Percentiles rank a stretch among this genome's conserved stretches.
Conservation (phyloP, 1,284 basidiomycete species). For the Agaricales sp. region DNA sequence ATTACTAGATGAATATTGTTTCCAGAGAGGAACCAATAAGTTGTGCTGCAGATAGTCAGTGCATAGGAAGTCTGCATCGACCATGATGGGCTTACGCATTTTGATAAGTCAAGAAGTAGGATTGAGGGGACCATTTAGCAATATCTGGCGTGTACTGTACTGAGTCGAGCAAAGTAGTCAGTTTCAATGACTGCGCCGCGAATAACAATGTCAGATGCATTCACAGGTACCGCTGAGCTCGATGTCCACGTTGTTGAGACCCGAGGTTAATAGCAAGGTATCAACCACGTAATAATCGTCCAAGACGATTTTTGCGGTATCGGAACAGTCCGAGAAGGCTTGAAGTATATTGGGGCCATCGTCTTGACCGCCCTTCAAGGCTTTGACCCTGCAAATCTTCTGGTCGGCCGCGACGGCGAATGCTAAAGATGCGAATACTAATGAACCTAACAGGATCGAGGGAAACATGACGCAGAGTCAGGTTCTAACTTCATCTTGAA, state of each 20-base stretch:
- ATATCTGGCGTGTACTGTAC: slow-evolving; percentile 28
- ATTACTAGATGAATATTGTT: slow-evolving; percentile 30
- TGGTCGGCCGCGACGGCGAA: slow-evolving; percentile 5
- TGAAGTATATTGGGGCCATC: slow-evolving; percentile 22
- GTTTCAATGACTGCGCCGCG: background rate
- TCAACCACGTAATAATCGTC: slow-evolving; percentile 29
- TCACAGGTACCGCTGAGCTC: slow-evolving; percentile 25
- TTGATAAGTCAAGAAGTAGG: slow-evolving; percentile 30
- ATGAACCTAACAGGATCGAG: no score
- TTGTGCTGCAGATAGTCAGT: slow-evolving; percentile 22
- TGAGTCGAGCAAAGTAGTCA: no score
- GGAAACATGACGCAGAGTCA: no score
- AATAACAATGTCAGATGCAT: slow-evolving; percentile 4
- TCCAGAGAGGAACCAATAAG: slow-evolving; percentile 37
- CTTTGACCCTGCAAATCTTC: slow-evolving; percentile 18
- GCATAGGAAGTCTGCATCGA: slow-evolving; percentile 14
- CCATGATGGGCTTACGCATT: background rate
- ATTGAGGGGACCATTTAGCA: slow-evolving; percentile 33
- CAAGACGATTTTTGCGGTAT: slow-evolving; percentile 20
- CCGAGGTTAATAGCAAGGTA: slow-evolving; percentile 27
- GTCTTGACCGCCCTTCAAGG: slow-evolving; percentile 24
- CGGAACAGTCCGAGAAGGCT: slow-evolving; percentile 22
- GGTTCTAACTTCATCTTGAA: no score
- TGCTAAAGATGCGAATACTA: no score
- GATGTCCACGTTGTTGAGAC: slow-evolving; percentile 27